Conservation (phyloP, 2,329 filamentous ascomycete genomes). For the Verticillium isaacii region DNA sequence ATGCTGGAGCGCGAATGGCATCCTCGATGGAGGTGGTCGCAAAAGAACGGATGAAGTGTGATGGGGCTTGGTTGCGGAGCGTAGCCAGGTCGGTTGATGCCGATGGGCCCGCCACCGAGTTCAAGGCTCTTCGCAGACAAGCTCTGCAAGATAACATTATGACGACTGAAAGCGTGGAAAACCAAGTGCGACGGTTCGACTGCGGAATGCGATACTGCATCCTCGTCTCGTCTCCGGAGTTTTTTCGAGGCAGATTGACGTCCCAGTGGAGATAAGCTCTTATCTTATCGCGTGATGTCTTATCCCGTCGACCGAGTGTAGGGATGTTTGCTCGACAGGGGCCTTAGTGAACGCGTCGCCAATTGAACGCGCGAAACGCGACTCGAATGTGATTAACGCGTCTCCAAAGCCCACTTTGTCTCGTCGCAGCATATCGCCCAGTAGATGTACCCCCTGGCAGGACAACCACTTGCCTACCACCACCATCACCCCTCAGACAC, state of each 20-base stretch:
- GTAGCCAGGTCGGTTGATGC: slow-evolving; percentile 1
- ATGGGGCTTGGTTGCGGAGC: not conserved
- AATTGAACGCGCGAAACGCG: not conserved
- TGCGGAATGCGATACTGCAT: not conserved
- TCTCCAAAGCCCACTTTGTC: not conserved
- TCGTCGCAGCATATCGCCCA: not conserved
- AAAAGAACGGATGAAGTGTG: not conserved
- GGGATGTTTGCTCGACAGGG: not conserved
- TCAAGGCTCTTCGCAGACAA: slow-evolving; percentile 24
- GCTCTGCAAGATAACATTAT: slow-evolving; percentile 33
- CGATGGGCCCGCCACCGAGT: slow-evolving; percentile 1
- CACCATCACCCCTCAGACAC: not conserved
- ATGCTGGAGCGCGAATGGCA: not conserved
- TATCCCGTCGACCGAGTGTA: not conserved
- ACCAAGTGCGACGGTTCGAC: not conserved
- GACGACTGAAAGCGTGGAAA: not conserved
- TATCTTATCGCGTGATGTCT: not conserved
- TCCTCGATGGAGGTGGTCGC: not conserved
- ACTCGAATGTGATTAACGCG: not conserved
- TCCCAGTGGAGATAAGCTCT: not conserved
- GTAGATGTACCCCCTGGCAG: not conserved
- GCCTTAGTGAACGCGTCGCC: not conserved
- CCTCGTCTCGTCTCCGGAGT: not conserved
- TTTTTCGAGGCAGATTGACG: not conserved
- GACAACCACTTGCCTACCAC: not conserved